Base-by-base conservation (phyloP, 1,284 basidiomycete genomes). In the Ganoderma multipileum region DNA sequence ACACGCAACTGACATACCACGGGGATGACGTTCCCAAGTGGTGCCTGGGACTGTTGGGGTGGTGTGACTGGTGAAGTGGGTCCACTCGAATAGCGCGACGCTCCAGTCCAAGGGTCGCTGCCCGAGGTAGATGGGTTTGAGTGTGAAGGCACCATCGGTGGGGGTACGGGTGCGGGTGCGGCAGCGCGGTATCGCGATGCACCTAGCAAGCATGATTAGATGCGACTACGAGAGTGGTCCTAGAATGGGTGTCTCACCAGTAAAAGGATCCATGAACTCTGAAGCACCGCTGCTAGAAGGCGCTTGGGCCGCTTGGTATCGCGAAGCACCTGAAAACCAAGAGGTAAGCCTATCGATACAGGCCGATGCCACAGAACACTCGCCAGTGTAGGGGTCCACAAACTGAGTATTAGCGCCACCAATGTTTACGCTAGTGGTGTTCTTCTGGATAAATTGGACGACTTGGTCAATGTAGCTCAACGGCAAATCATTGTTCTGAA, bases 371-470 rank as follows among this genome's bases (percentile, higher is more conserved):
- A 65, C 59, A n/a, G 23, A 16, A 30, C n/a, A 44, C 78, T 74
- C 77, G 86, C 95, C 96, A 67, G 98, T 99, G 81, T 90, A 99
- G 8, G 97, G 97, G 79, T 99, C 98, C 20, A 91, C 88, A 77
- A 89, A 96, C 61, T 90, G 87, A 66, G 83, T 85, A 59, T 79
- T 80, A 18, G 84, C 81, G 7, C 79, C 76, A 50, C 91, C 92
- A 3, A 97, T 81, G 66, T 85, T 90, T 8, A 94, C 89, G 2
- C 94, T 94, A 16, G 86, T 81, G 0, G 96, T 93, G 74, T 97
- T 98, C 81, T 94, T 94, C 79, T 98, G 93, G 68, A 99, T 99
- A 80, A 99, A 99, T 60, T 87, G 85, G 36, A 95, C 97, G 23
- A 99, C 93, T 80, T 99, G 89, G 74, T 99, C 97, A 26, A 95